These are phyloP conservation scores for Arthroderma sp. DNA, from an alignment of 2,329 filamentous ascomycete species.

Conservation along the genomic window DNA sequence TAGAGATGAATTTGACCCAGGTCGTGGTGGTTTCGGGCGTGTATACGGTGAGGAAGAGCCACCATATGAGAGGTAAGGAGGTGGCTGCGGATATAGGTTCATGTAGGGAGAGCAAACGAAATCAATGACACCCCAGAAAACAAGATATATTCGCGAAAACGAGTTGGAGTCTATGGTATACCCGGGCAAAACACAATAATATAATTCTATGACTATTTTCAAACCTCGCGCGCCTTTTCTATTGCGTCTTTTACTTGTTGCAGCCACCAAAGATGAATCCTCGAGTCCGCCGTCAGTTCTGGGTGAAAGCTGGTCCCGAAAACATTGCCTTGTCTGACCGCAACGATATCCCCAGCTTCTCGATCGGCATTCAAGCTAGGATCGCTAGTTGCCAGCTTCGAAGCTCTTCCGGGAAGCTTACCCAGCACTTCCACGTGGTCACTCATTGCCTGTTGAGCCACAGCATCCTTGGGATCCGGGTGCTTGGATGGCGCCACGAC, in stretches of 20 bases:
- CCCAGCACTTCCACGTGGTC: conserved; percentile 47
- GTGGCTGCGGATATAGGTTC: background rate
- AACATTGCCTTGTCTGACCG: conserved; percentile 79
- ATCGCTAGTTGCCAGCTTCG: conserved; percentile 34
- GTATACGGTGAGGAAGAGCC: conserved; percentile 55
- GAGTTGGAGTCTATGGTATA: conserved; percentile 5
- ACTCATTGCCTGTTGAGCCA: conserved; percentile 32
- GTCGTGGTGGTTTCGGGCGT: conserved; percentile 75
- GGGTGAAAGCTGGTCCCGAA: conserved; percentile 94
- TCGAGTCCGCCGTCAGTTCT: conserved; percentile 72
- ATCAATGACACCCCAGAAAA: background rate
- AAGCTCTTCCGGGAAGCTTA: conserved; percentile 40
- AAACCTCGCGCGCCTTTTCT: conserved; percentile 14
- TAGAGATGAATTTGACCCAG: conserved; percentile 90
- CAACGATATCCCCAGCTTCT: conserved; percentile 60
- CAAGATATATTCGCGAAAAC: no score
- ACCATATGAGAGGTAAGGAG: conserved; percentile 45
- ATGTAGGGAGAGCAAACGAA: background rate
- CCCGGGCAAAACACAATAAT: conserved; percentile 1
- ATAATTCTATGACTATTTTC: background rate
- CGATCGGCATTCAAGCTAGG: conserved; percentile 26
- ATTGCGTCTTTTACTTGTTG: conserved; percentile 46
- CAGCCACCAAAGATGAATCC: conserved; percentile 93
- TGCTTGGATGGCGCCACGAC: conserved; percentile 45
- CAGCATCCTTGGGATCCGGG: conserved; percentile 28